Base-by-base conservation (phyloP, 176 grass and related monocot genomes). In the Oryza glaberrima region DNA sequence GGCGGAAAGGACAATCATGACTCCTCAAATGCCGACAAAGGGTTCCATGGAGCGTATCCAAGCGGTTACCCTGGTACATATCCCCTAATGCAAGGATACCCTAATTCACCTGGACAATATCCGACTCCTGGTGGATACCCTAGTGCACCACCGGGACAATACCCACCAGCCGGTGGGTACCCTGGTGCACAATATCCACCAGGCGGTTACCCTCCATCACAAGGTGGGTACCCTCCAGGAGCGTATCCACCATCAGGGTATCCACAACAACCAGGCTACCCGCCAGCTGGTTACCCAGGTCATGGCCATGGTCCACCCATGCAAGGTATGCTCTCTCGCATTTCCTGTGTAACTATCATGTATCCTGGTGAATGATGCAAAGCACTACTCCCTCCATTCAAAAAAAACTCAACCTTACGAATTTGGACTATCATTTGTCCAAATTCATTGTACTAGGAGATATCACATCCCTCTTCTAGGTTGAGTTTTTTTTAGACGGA, bases 1-100 rank as follows among this genome's bases (percentile, higher is more conserved):
- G 89, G 85, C 7, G 91, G 87, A 40, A 98, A 93, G 45, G 85
- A 94, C 64, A 89, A 82, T 22, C 40, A 60, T 77, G 72, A 81
- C 70, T 49, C 60, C 63, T 88, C 75, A 0, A 65, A 56, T 5
- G 74, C 30, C 0, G 84, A 94, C 28, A 90, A 88, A 60, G 92
- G 90, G 15, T 63, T 80, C 14, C 82, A 85, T 2, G 69, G 73
- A 8, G 87, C 83, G 6, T 90, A 95, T n/a, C 77, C 77, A 0
- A 79, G 75, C 26, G 44, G 34, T 17, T 58, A 58, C 19, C 17
- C 54, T 58, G 34, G 19, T 5, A 17, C 65, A 13, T 90, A 88
- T 23, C 90, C 81, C 0, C 80, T 86, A 0, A 10, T 41, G 0
- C 90, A 87, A 35, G 86, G 90, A 28, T 97, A 97, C 14, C 80